Conservation (phyloP, 495 filamentous ascomycete genomes). For the Hyaloscypha hepaticicola region DNA sequence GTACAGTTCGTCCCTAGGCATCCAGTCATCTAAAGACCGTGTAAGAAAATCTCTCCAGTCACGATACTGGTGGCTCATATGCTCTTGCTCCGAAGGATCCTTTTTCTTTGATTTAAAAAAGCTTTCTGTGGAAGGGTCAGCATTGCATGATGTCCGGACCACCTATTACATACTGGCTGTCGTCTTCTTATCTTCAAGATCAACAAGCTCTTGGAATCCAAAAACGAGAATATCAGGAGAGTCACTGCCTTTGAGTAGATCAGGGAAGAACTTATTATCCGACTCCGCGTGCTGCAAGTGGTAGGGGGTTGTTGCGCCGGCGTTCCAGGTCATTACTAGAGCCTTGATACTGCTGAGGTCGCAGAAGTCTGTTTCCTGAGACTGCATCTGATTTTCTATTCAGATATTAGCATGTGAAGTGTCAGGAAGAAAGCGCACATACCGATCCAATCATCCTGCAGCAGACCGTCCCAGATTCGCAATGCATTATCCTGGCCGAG, state of each 20-base stretch:
- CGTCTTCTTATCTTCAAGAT: constrained; percentile 93
- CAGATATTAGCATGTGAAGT: constrained; percentile 33
- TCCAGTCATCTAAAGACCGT: constrained; percentile 74
- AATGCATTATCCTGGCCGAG: constrained; percentile 85
- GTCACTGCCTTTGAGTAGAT: constrained; percentile 66
- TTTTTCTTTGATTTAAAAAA: constrained; percentile 84
- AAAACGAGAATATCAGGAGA: constrained; percentile 91
- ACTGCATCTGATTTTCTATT: constrained; percentile 79
- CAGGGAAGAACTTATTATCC: constrained; percentile 72
- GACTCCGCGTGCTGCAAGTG: constrained; percentile 66
- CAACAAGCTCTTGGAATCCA: constrained; percentile 96
- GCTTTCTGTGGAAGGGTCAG: constrained; percentile 47
- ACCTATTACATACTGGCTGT: constrained; percentile 71
- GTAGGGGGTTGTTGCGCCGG: constrained; percentile 84
- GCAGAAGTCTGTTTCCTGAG: constrained; percentile 76
- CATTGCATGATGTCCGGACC: not conserved
- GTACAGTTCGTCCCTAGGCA: constrained; percentile 78
- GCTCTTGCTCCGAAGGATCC: constrained; percentile 82
- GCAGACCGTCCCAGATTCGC: constrained; percentile 87
- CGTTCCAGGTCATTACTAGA: constrained; percentile 91
- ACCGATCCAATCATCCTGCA: constrained; percentile 92
- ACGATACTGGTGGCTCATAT: constrained; percentile 96
- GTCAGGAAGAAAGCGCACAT: constrained; percentile 27
- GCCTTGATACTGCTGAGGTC: constrained; percentile 77
- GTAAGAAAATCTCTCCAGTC: constrained; percentile 91